Evolutionary conservation across 2,329 filamentous ascomycete species (phyloP), one percentile per base, ranked within the genome.

Genomic region (Epichloe gansuensis): DNA sequence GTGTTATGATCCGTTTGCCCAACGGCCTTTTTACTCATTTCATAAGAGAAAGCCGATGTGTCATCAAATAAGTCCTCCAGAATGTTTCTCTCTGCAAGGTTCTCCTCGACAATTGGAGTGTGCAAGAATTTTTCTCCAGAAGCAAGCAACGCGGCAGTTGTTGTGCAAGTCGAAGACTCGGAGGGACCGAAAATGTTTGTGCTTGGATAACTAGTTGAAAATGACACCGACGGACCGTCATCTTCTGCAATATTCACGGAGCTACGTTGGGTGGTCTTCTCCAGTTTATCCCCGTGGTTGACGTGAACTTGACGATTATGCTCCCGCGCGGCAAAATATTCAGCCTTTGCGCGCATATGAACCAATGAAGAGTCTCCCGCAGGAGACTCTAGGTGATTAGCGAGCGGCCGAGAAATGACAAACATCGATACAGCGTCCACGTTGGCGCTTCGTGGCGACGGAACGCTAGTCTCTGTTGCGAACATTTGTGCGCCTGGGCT

Each of bases 261-360:
- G 13, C 4, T 54, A 54, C 4, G 46, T 50, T 43, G 25, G 11
- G 23, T 5, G n/a, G 63, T 67, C 7, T 8, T 15, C 35, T 35
- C 39, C 8, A 4, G 4, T 11, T 37, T 11, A 15, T 31, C 34
- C 3, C 21, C 17, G 15, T 21, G 25, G 17, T 17, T 31, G 17
- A 31, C n/a, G 6, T 39, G 46, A 31, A 35, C 28, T 28, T 25
- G 50, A n/a, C 54, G 48, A 25, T 72, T 73, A 23, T 62, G 58
- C 46, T 69, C 71, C 28, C 72, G 63, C 5, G 72, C 70, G 3
- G 59, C 60, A 49, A 73, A 73, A 49, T 60, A 73, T 23, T 71
- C 49, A 38, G 41, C n/a, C 31, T 52, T 55, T 23, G 28, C 28
- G 38, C 17, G 17, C 17, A 31, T 35, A 11, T 38, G 39, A 17